These are phyloP conservation scores for Xylaria castorea DNA, from an alignment of 495 filamentous ascomycete genomes.

Conservation along the genomic window DNA sequence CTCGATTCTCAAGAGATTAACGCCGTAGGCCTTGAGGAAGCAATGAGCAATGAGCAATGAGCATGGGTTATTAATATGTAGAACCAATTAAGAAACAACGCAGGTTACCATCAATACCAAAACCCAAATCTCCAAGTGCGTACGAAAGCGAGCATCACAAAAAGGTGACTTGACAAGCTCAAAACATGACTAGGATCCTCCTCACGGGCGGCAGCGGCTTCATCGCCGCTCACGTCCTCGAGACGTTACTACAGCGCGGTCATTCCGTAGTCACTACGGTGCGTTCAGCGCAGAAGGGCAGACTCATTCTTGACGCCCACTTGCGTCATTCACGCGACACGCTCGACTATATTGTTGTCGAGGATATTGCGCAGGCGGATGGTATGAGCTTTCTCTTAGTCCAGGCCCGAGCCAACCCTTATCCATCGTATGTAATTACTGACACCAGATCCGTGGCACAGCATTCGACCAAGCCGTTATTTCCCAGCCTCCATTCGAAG, in stretches of 20 bases:
- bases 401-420: not conserved
- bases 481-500: constrained; percentile 42
- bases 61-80: not conserved
- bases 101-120: not conserved
- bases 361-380: constrained; percentile 43
- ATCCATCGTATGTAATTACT: not conserved
- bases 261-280: constrained; percentile 47
- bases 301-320: constrained; percentile 43
- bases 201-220: constrained; percentile 36
- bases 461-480: constrained; percentile 36
- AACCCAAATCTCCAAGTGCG: not conserved
- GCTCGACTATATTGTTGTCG: constrained; percentile 45
- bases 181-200: constrained; percentile 5
- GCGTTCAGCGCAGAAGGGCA: constrained; percentile 49
- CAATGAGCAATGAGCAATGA: not conserved
- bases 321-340: constrained; percentile 17
- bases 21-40: not conserved
- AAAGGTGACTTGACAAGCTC: not conserved
- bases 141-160: not conserved
- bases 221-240: constrained; percentile 38
- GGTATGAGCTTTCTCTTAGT: constrained; percentile 31
- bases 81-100: not conserved
- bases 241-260: constrained; percentile 31
- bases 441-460: not conserved
- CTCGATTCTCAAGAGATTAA: not conserved